Evolutionary conservation across 495 filamentous ascomycete species (phyloP), one percentile per base, ranked within the genome.

Genomic region (Parathielavia hyrcaniae): DNA sequence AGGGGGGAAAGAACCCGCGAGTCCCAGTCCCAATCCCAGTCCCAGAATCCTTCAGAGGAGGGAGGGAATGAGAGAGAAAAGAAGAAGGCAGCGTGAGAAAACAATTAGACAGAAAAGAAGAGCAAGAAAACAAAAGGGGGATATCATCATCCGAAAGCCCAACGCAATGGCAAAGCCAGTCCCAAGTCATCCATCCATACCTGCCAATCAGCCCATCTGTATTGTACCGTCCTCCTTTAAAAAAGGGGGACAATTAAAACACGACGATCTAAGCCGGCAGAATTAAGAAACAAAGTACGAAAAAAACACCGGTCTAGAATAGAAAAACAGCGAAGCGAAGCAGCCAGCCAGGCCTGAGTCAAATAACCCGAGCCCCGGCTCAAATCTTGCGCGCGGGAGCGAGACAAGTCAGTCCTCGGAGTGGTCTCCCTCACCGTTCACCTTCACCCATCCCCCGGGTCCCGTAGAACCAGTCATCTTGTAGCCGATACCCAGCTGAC

Each of bases 191-290:
- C n/a, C n/a, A n/a, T n/a, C n/a, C n/a, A 9, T n/a, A n/a, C 16
- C 41, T n/a, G 41, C 9, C 41, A 2, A 19, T 3, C 10, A 39
- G 36, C 11, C 11, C 26, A 6, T 30, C 26, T 30, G 26, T 30
- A 30, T 6, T 6, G 26, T n/a, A n/a, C n/a, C n/a, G n/a, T n/a
- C n/a, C n/a, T 30, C 26, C 26, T 6, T 30, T 30, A 6, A 30
- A 30, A n/a, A n/a, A n/a, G n/a, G n/a, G 26, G 26, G 26, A 30
- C 26, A 34, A 49, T 49, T 49, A 49, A 49, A 49, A 49, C n/a
- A n/a, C n/a, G n/a, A 26, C 26, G n/a, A 49, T 34, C 16, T 49
- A 49, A 32, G 23, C 46, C 46, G 46, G 10, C 3, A 39, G 10
- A 39, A n/a, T n/a, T n/a, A n/a, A n/a, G n/a, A n/a, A n/a, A n/a